Evolutionary conservation across 2,329 filamentous ascomycete genomes (phyloP).

Genomic region (Podosphaera xanthii): DNA sequence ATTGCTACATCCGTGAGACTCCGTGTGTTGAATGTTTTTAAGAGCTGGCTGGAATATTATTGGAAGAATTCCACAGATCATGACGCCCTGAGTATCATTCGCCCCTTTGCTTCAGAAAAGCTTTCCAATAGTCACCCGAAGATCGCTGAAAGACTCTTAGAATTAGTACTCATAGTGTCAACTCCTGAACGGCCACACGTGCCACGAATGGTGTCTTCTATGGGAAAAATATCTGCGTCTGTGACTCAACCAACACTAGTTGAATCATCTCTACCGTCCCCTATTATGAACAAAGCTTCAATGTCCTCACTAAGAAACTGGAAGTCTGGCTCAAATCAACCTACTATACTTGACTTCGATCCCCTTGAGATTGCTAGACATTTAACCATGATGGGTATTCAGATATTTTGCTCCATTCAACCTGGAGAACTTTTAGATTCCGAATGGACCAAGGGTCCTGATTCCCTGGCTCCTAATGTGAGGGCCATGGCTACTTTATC

Average conservation of each 20-base stretch:
- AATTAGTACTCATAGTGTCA: conserved; percentile 58
- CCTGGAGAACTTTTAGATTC: conserved; percentile 79
- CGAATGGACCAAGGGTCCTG: conserved; percentile 81
- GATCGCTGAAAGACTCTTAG: conserved; percentile 61
- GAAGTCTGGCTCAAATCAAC: conserved; percentile 45
- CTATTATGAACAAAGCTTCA: conserved; percentile 55
- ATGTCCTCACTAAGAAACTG: conserved; percentile 47
- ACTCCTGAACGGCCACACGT: conserved; percentile 52
- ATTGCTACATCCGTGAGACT: conserved; percentile 64
- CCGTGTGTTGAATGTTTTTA: conserved; percentile 88
- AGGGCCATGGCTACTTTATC: conserved; percentile 84
- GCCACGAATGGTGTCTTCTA: conserved; percentile 47
- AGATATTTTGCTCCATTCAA: conserved; percentile 74
- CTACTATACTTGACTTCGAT: conserved; percentile 75
- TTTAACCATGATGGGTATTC: conserved; percentile 77
- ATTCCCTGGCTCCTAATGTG: conserved; percentile 63
- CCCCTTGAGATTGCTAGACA: conserved; percentile 78
- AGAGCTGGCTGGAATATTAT: conserved; percentile 90
- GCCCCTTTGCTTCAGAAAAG: conserved; percentile 55
- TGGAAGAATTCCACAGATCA: conserved; percentile 71
- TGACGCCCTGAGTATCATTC: conserved; percentile 51
- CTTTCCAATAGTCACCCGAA: conserved; percentile 51
- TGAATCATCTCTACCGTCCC: conserved; percentile 47
- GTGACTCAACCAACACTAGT: conserved; percentile 45
- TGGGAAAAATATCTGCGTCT: conserved; percentile 68